A percentile compares a stretch with the other conserved stretches of the same genome.
Evolutionary conservation across 1,284 basidiomycete species (phyloP).

Genomic region (Cryptococcus sp.): DNA sequence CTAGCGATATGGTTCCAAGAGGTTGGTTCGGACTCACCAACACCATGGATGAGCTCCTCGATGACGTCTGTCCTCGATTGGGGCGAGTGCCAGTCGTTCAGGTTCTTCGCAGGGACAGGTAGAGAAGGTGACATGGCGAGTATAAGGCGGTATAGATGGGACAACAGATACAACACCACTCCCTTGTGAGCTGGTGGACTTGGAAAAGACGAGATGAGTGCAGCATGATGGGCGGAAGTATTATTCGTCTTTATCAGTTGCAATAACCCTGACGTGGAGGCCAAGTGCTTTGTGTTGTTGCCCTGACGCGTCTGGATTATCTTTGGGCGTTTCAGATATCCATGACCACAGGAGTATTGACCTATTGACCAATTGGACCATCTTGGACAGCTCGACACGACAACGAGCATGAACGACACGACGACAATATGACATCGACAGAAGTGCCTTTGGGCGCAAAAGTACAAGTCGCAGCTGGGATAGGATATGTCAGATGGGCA

Average conservation of each 20-base stretch:
- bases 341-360: no score
- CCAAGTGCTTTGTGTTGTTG: no score
- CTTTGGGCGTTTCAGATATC: background rate
- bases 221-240: background rate
- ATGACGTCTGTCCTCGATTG: conserved; percentile 73
- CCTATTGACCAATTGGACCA: no score
- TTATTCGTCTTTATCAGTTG: background rate
- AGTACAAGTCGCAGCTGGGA: conserved; percentile 70
- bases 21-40: conserved; percentile 61
- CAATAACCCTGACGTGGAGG: background rate
- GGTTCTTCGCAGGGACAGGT: conserved; percentile 35
- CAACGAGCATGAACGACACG: background rate
- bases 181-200: background rate
- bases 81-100: conserved; percentile 52
- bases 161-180: background rate
- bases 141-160: background rate
- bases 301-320: conserved; percentile 1
- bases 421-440: conserved; percentile 27
- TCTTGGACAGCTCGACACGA: no score
- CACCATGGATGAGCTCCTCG: conserved; percentile 83
- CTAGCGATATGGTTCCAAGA: background rate
- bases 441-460: conserved; percentile 40
- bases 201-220: background rate
- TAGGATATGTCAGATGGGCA: conserved; percentile 78
- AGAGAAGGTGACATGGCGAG: conserved; percentile 24